These are phyloP conservation scores for Geotrichum bryndzae DNA, from an alignment of 1,139 yeast genomes.

Conservation along the genomic window DNA sequence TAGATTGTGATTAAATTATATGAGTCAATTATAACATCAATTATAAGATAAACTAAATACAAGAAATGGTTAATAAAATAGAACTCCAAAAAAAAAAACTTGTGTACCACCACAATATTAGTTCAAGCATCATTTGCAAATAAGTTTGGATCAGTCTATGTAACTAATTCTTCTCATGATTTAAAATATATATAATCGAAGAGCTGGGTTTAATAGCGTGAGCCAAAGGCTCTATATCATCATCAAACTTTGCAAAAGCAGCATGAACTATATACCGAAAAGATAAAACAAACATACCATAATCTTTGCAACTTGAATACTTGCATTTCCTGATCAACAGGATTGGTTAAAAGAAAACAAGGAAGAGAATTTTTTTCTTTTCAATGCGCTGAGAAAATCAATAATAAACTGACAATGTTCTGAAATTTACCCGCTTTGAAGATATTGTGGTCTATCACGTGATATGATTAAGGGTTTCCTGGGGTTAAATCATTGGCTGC, in stretches of 20 bases:
- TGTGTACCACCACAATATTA: background rate
- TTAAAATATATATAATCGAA: slow-evolving; percentile 9
- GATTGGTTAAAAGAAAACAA: background rate
- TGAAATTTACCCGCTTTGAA: background rate
- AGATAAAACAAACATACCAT: background rate
- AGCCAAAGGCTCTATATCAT: slow-evolving; percentile 15
- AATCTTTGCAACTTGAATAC: background rate
- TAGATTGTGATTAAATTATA: background rate
- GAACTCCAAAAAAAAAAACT: background rate
- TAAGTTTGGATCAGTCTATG: background rate
- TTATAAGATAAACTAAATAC: too few species aligned
- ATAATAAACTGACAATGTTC: background rate
- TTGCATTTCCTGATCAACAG: background rate
- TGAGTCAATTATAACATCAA: background rate
- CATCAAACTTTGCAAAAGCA: background rate
- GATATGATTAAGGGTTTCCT: background rate
- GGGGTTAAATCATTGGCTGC: too few species aligned
- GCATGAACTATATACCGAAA: background rate
- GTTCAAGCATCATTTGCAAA: background rate
- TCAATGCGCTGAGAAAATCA: background rate
- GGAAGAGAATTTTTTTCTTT: background rate
- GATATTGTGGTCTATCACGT: background rate
- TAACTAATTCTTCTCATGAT: slow-evolving; percentile 14
- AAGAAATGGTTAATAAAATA: background rate
- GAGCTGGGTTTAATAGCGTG: slow-evolving; percentile 17